Percentiles rank a stretch among this genome's conserved stretches.
phyloP scores from a whole-genome alignment of 2,329 filamentous ascomycete genomes.

The Aureobasidium pullulans region DNA sequence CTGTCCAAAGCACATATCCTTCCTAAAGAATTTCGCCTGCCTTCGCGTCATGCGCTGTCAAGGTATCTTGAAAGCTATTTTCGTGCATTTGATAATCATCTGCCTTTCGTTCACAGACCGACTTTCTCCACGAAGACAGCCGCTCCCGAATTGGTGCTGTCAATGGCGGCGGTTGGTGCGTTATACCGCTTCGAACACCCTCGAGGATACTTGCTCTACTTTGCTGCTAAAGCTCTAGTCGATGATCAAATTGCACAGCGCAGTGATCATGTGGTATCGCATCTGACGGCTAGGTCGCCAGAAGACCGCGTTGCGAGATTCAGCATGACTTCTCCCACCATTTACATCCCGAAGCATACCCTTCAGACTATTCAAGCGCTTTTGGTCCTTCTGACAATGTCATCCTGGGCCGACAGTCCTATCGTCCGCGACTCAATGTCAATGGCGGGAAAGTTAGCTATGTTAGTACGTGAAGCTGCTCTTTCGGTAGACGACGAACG shows the following conservation, averaged over 20 bases:
- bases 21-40: too few species aligned
- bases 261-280: too few species aligned
- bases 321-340: not conserved
- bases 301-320: not conserved
- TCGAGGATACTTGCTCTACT: conserved; percentile 49
- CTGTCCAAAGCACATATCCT: too few species aligned
- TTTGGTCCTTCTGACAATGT: conserved; percentile 51
- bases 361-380: conserved; percentile 62
- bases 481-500: conserved; percentile 22
- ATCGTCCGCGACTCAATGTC: conserved; percentile 50
- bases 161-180: conserved; percentile 61
- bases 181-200: conserved; percentile 52
- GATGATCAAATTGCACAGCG: too few species aligned
- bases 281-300: too few species aligned
- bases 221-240: conserved; percentile 41
- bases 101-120: too few species aligned
- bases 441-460: conserved; percentile 49
- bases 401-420: conserved; percentile 53
- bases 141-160: conserved; percentile 38
- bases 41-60: too few species aligned
- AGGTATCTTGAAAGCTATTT: too few species aligned
- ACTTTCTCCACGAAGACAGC: too few species aligned
- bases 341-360: conserved; percentile 21
- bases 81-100: too few species aligned
- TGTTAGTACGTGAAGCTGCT: conserved; percentile 48